Conservation (phyloP, 495 filamentous ascomycete genomes). For the Cercophora newfieldiana region DNA sequence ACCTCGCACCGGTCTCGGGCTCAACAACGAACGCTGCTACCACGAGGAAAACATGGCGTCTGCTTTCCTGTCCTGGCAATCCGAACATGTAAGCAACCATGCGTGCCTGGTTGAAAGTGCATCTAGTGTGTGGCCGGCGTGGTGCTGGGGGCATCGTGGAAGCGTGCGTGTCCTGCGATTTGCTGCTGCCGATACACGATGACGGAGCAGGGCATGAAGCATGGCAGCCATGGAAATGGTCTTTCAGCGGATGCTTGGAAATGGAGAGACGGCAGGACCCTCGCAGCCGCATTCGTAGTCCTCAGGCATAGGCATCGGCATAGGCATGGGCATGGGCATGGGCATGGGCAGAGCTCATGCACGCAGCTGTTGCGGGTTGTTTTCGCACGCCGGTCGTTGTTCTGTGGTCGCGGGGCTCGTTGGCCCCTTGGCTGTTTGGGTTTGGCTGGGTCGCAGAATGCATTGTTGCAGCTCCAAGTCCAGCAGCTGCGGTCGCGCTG, state of each 20-base stretch:
- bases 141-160: background rate
- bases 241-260: background rate
- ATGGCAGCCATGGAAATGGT: background rate
- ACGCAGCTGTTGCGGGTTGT: background rate
- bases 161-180: background rate
- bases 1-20: constrained; percentile 5
- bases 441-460: background rate
- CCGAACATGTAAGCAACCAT: constrained; percentile 9
- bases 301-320: too few relatives aligned
- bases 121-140: background rate
- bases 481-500: background rate
- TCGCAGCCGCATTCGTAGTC: background rate
- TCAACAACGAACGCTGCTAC: background rate
- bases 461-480: too few relatives aligned
- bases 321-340: too few relatives aligned
- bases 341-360: background rate
- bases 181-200: background rate
- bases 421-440: background rate
- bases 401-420: background rate
- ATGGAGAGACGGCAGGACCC: background rate
- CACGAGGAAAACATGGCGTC: background rate
- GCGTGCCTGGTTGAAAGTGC: background rate
- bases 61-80: background rate
- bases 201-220: background rate
- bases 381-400: background rate